These are phyloP conservation scores for Zygoascus tannicola DNA, from an alignment of 805 yeast species.

Conservation along the genomic window DNA sequence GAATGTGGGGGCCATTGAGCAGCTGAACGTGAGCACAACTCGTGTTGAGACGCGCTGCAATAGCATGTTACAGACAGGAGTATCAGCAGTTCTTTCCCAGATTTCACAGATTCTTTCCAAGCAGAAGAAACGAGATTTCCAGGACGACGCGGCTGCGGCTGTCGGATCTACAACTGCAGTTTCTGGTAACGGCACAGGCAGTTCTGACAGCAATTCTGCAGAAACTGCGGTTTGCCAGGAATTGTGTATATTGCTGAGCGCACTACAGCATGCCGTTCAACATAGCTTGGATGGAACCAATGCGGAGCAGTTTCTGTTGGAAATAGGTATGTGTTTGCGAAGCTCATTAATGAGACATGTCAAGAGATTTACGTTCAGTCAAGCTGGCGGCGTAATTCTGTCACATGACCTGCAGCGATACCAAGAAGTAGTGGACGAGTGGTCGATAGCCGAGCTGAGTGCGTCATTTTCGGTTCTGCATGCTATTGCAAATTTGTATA, in stretches of 20 bases:
- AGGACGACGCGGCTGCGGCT: constrained; percentile 17
- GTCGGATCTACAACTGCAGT: constrained; percentile 26
- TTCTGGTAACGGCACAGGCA: too few species aligned
- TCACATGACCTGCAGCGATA: constrained; percentile 69
- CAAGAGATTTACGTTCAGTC: constrained; percentile 63
- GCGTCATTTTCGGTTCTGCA: constrained; percentile 61
- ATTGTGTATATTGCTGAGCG: constrained; percentile 43
- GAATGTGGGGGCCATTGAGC: constrained; percentile 48
- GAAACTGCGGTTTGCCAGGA: constrained; percentile 59
- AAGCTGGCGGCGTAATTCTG: constrained; percentile 72
- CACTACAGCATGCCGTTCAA: constrained; percentile 34
- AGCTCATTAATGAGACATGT: constrained; percentile 59
- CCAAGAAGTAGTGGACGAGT: constrained; percentile 56
- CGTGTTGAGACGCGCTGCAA: constrained; percentile 59
- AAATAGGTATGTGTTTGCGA: constrained; percentile 51
- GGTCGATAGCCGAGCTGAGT: constrained; percentile 53
- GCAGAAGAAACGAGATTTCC: constrained; percentile 70
- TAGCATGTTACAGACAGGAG: constrained; percentile 49
- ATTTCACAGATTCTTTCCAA: constrained; percentile 44
- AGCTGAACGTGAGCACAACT: constrained; percentile 52
- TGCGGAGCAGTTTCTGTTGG: constrained; percentile 40
- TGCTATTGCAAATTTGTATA: constrained; percentile 75
- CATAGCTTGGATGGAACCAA: constrained; percentile 38
- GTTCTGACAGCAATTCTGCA: too few species aligned
- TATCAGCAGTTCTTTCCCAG: constrained; percentile 41